Evolutionary conservation across 83 land plant species (phyloP).

Genomic region (Picea engelmannii): DNA sequence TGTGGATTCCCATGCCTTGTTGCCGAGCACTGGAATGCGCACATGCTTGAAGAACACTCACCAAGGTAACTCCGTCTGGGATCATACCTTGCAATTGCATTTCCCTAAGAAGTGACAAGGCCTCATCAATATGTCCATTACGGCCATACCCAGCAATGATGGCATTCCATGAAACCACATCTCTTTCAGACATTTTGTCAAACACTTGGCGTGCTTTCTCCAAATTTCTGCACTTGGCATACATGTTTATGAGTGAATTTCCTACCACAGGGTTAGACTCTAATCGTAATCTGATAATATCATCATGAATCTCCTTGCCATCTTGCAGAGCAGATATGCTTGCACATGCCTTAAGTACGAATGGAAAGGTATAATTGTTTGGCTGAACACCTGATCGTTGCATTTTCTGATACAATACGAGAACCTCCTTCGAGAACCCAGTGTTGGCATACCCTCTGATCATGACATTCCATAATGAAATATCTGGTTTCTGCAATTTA

Average conservation of each 20-base stretch:
- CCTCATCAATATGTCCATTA: not conserved
- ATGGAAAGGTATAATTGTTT: not conserved
- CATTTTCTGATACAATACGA: not conserved
- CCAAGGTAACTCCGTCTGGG: not conserved
- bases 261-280: not conserved
- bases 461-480: slow-evolving; percentile 5
- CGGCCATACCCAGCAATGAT: slow-evolving; percentile 1
- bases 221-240: slow-evolving; percentile 1
- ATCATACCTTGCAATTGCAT: not conserved
- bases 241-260: slow-evolving; percentile 5
- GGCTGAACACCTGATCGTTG: not conserved
- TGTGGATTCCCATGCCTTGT: not conserved
- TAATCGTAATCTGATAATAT: not conserved
- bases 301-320: slow-evolving; percentile 6
- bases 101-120: not conserved
- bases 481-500: not conserved
- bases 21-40: slow-evolving; percentile 11
- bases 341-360: slow-evolving; percentile 13
- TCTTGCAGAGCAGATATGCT: not conserved
- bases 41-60: not conserved
- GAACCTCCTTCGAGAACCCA: not conserved
- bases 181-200: slow-evolving; percentile 8
- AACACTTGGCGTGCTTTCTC: slow-evolving; percentile 2
- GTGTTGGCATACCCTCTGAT: slow-evolving; percentile 1
- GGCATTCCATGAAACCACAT: slow-evolving; percentile 15